Base-by-base conservation (phyloP, 2,329 filamentous ascomycete species). In the Endocalyx cinctus region DNA sequence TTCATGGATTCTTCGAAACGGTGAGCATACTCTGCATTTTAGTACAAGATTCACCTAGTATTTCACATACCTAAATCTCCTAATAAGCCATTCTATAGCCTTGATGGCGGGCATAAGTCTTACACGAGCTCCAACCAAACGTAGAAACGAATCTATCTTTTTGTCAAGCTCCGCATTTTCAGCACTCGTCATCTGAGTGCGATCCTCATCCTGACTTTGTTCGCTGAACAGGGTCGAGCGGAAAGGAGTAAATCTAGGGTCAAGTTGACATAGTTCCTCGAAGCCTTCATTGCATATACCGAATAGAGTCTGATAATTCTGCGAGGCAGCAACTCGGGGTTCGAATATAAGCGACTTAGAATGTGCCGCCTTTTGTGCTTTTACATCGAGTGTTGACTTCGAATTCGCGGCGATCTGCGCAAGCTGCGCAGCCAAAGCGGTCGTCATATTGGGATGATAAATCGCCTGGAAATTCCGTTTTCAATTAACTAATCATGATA, bases 291-390 rank as follows among this genome's bases (percentile, higher is more conserved):
- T 71, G 57, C 90, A 97, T 57, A 94, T 77, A 36, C 84, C 77
- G 59, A 85, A 97, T 38, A 98, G 74, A 5, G 82, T 85, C 55
- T 95, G 86, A 60, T 90, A 95, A 52, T 82, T 92, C 66, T 99
- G 92, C 12, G 80, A 81, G 5, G 84, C 82, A 31, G 92, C 92
- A 48, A 90, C 73, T 55, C 81, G 79, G 39, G 85, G 76, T 50
- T 95, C 89, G 67, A 94, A 98, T 39, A 99, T 86, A 41, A 99
- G 69, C 33, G 92, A 98, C 62, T 96, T 90, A 45, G 87, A 87
- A 65, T 98, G 92, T 43, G 87, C 80, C 41, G 84, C 79, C 63
- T 88, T 90, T 66, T 96, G 88, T 52, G 89, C 87, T 65, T 94
- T 95, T 50, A 95, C 74, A 58, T 97, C 87, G 53, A 97, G 77